Conservation (phyloP, 495 filamentous ascomycete species). For the Neurospora sp. region DNA sequence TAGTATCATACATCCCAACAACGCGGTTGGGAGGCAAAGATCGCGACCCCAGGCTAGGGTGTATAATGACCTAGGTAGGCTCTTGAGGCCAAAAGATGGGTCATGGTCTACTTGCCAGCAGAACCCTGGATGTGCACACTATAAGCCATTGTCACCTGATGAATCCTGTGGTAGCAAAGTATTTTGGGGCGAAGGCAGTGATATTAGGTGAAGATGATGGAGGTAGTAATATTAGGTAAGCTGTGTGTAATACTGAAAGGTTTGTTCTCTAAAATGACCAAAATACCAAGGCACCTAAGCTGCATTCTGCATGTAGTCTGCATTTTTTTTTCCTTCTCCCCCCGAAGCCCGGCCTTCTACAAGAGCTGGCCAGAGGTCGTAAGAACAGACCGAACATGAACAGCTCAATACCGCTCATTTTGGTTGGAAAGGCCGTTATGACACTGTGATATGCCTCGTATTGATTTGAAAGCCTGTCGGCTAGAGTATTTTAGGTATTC, state of each 20-base stretch:
- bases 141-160: neutral
- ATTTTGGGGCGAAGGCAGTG: neutral
- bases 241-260: neutral
- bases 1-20: neutral
- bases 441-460: no score
- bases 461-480: neutral
- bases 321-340: no score
- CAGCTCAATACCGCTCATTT: no score
- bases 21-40: neutral
- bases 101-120: neutral
- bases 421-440: no score
- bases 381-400: no score
- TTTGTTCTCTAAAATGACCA: no score
- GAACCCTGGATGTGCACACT: neutral
- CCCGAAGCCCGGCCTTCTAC: no score
- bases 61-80: neutral
- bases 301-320: no score
- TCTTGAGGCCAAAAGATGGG: neutral
- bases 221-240: neutral
- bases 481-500: neutral
- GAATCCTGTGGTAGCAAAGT: neutral
- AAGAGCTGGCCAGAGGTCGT: no score
- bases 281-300: no score
- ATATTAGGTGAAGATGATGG: no score
- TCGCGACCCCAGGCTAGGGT: neutral